Evolutionary conservation across 805 yeast species (phyloP), one percentile per base, ranked within the genome.

Genomic region (Suhomyces pyralidae): DNA sequence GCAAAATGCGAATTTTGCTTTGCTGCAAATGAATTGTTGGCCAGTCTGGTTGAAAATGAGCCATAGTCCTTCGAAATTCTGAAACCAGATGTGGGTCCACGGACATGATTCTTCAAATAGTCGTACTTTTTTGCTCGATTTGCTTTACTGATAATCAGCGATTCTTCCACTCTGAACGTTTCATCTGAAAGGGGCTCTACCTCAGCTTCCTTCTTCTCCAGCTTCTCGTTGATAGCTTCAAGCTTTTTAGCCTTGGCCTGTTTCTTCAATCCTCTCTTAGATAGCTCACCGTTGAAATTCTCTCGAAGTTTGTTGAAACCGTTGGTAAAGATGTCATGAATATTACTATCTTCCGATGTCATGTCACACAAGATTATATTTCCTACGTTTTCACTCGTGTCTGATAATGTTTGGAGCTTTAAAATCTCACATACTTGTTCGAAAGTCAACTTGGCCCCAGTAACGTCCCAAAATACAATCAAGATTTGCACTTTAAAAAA

Each of bases 381-480:
- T n/a, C 58, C 51, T 3, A 70, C 52, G 19, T 59, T 54, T 17
- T 58, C 60, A 1, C 51, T 34, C 8, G 50, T 19, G 7, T 26
- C 24, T 38, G 25, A 24, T 20, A 54, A 50, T 12, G 56, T 53
- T 2, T 53, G 50, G 2, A 65, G 38, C 2, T 57, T 49, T 24
- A 74, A 60, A 2, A 52, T 17, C 8, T 57, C 48, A 2, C 49
- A 17, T 12, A 69, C 60, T 20, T 61, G 58, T 2, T 50, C 58
- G 1, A 40, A 14, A 9, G 46, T 32, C 19, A 69, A 32, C 2
- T 52, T 58, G 7, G 65, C 50, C 12, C 61, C 56, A 5, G 60
- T 57, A 2, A 56, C 53, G 53, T 74, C 77, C 83, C 83, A 81
- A 52, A 63, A 71, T 14, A 80, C 46, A 5, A 80, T 52, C 15